phyloP scores from a whole-genome alignment of 2,329 filamentous ascomycete species.

The Pyrenophora seminiperda region DNA sequence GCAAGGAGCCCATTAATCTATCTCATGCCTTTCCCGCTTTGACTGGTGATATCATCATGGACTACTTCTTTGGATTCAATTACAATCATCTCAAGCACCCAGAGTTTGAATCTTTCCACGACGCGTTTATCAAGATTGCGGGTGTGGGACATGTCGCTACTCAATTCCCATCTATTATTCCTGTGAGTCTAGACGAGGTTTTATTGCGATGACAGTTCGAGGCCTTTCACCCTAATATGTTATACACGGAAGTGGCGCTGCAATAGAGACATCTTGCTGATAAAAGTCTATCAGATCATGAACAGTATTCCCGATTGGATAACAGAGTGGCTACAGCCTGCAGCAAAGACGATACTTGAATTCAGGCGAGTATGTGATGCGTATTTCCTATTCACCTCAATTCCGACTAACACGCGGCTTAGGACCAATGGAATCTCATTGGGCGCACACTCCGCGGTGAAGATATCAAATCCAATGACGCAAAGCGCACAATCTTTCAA shows the following conservation, averaged over 20 bases:
- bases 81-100: constrained; percentile 41
- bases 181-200: constrained; percentile 23
- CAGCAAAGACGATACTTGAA: constrained; percentile 37
- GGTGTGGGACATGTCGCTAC: constrained; percentile 41
- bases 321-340: constrained; percentile 39
- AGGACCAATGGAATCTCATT: constrained; percentile 36
- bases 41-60: constrained; percentile 55
- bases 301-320: constrained; percentile 39
- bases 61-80: constrained; percentile 50
- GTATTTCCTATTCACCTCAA: neutral
- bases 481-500: constrained; percentile 43
- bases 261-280: neutral
- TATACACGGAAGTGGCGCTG: neutral
- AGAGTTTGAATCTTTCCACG: constrained; percentile 44
- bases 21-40: constrained; percentile 47
- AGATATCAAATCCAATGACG: constrained; percentile 39
- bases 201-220: neutral
- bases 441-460: constrained; percentile 36
- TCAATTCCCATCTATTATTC: constrained; percentile 40
- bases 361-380: constrained; percentile 36
- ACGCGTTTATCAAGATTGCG: constrained; percentile 42
- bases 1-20: constrained; percentile 40
- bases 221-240: neutral
- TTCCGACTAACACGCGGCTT: neutral
- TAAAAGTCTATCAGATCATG: constrained; percentile 32